Base-by-base conservation (phyloP, 768 basidiomycete species). In the Boletus rubescentipes region DNA sequence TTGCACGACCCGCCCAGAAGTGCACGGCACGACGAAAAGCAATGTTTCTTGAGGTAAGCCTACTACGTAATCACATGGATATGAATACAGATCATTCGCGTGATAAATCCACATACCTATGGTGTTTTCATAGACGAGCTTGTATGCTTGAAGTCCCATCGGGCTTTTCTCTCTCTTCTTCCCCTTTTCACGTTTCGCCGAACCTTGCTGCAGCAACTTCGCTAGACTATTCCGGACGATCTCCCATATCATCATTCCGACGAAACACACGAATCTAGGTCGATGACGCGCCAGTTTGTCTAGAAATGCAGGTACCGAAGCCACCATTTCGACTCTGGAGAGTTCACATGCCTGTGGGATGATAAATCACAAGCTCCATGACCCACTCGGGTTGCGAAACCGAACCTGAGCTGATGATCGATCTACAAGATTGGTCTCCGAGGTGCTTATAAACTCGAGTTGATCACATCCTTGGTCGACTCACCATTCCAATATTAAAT, bases 1-100 rank as follows among this genome's bases (percentile, higher is more conserved):
- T n/a, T 76, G 71, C 12, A 84, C 82, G 0, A 92, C 88, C 9
- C 82, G 76, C 0, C 85, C 90, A 0, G 90, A 93, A 0, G 89
- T 90, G 60, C 84, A 87, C 0, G 89, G 87, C 31, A 87, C 77
- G 2, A 86, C 85, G 64, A 83, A 93, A 65, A 94, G 82, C 1
- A 92, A 62, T 0, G 89, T 91, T 63, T 88, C 87, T 44, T 46
- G 42, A 29, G 55, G 48, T 0, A 51, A 37, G 7, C 15, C 46
- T 18, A 11, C 46, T 59, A n/a, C 9, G 9, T 16, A 39, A n/a
- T 42, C 38, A 18, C 21, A 34, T n/a, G 3, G 4, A 36, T 10
- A 10, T 44, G 41, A 49, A 23, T 20, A 15, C 8, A 9, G 1
- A 26, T 38, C 18, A 2, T 20, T 9, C 10, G 26, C 48, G 11